These are phyloP conservation scores for Mortierella sp. DNA, from an alignment of 371 early-diverging fungal genomes.

Conservation along the genomic window DNA sequence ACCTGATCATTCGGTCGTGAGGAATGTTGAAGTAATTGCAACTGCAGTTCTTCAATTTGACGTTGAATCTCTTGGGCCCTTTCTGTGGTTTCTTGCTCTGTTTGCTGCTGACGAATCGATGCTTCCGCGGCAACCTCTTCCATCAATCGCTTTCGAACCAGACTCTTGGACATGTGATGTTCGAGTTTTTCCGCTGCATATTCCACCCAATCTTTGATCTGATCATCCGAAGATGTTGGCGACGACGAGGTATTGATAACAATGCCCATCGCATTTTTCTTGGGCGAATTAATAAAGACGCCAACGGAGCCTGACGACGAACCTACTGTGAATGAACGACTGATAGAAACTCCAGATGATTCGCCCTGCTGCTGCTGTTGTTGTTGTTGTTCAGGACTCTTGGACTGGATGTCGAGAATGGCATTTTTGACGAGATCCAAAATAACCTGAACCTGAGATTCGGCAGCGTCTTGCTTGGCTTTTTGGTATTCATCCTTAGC, in stretches of 20 bases:
- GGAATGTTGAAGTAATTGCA: slow-evolving; percentile 22
- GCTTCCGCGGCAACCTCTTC: slow-evolving; percentile 37
- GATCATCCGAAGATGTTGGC: slow-evolving; percentile 12
- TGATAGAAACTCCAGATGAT: neutral
- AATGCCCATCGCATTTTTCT: too few species aligned
- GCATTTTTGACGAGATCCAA: slow-evolving; percentile 24
- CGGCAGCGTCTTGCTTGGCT: slow-evolving; percentile 24
- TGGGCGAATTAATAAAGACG: too few species aligned
- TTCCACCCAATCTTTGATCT: slow-evolving; percentile 46
- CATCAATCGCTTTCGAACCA: slow-evolving; percentile 28
- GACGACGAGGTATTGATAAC: neutral
- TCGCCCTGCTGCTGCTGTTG: neutral
- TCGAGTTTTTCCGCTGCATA: slow-evolving; percentile 35
- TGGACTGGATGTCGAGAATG: slow-evolving; percentile 33
- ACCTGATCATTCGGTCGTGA: neutral
- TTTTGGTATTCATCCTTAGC: slow-evolving; percentile 31
- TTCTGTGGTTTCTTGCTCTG: slow-evolving; percentile 22
- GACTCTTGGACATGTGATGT: slow-evolving; percentile 24
- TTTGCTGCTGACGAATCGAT: slow-evolving; percentile 22
- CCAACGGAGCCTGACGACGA: slow-evolving; percentile 3
- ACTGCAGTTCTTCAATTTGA: slow-evolving; percentile 27
- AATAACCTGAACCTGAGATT: slow-evolving; percentile 21
- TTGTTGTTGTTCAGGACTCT: slow-evolving; percentile 11
- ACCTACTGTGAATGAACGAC: neutral
- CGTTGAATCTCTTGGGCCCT: slow-evolving; percentile 21